Evolutionary conservation across 2,329 filamentous ascomycete genomes (phyloP), one percentile per base, ranked within the genome.

Genomic region (Plenodomus lindquistii): DNA sequence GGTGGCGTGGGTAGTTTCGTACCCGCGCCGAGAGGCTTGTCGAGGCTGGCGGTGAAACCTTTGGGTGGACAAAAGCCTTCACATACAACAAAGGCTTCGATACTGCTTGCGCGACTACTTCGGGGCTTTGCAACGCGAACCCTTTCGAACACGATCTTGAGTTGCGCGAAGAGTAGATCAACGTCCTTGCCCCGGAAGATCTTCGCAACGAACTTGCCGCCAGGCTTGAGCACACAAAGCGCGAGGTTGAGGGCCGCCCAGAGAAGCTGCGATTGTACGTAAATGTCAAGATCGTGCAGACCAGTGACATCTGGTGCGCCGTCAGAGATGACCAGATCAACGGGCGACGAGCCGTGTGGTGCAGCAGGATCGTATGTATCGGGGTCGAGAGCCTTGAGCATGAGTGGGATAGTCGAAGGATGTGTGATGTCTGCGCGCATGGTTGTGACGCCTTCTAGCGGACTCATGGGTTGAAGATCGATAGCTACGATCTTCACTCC

Each of bases 351-450:
- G 2, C 87, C 82, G 58, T 75, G 65, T 4, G 59, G 65, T 2
- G 75, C 67, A 11, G 64, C 55, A 1, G 74, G 62, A 35, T 75
- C 68, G 50, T 73, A 76, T 2, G 72, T 77, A 36, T 85, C 83
- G 1, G 89, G 84, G 62, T 97, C 91, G 18, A 99, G 80, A 1
- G 93, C 91, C 55, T 86, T 84, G 19, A 97, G 82, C 17, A 99
- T 83, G 3, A 96, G 83, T 7, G 93, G 92, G 24, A 97, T 90
- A 0, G 94, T 99, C 3, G 91, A 92, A 0, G 94, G 93, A 72
- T 99, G 94, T 8, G 94, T 99, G 62, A 99, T 99, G 70, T 99
- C 94, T 40, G 94, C 94, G 65, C 92, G 88, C 13, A 99, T 81
- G 10, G 89, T 96, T 29, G 87, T 89, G 70, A 99, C 96, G 51